These are phyloP conservation scores for Leccinum glutinopallens DNA, from an alignment of 1,284 basidiomycete genomes.

Conservation along the genomic window DNA sequence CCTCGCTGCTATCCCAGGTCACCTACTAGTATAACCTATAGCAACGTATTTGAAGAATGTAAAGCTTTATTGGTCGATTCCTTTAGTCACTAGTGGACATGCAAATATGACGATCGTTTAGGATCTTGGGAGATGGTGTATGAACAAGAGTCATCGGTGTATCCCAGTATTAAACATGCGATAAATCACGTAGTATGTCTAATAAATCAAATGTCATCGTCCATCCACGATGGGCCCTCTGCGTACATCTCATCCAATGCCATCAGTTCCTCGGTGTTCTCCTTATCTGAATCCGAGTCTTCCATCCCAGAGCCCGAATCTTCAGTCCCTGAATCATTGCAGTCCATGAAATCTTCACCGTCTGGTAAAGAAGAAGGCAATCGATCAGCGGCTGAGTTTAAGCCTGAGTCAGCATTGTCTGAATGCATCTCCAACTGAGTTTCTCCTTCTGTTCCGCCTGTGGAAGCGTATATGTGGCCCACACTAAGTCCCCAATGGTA, in stretches of 20 bases:
- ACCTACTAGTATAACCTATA: too few relatives aligned
- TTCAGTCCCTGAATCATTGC: not conserved
- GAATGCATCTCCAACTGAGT: not conserved
- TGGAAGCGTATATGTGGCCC: not conserved
- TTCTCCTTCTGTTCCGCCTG: not conserved
- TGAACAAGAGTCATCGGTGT: not conserved
- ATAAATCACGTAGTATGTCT: not conserved
- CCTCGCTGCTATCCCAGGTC: too few relatives aligned
- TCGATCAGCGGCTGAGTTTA: not conserved
- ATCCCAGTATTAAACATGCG: not conserved
- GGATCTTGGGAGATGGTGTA: not conserved
- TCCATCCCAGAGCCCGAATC: not conserved
- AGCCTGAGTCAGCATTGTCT: not conserved
- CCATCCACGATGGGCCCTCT: slow-evolving; percentile 2
- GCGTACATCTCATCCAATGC: not conserved
- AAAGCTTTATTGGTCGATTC: too few relatives aligned
- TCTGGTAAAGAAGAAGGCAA: not conserved
- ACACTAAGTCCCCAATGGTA: not conserved
- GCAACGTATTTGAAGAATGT: too few relatives aligned
- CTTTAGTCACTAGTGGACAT: too few relatives aligned
- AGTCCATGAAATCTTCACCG: not conserved
- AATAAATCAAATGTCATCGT: not conserved
- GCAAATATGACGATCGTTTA: too few relatives aligned
- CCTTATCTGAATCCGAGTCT: not conserved
- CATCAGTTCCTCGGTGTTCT: not conserved